Base-by-base conservation (phyloP, 805 yeast species). In the Saccharomycopsis javanensis region DNA sequence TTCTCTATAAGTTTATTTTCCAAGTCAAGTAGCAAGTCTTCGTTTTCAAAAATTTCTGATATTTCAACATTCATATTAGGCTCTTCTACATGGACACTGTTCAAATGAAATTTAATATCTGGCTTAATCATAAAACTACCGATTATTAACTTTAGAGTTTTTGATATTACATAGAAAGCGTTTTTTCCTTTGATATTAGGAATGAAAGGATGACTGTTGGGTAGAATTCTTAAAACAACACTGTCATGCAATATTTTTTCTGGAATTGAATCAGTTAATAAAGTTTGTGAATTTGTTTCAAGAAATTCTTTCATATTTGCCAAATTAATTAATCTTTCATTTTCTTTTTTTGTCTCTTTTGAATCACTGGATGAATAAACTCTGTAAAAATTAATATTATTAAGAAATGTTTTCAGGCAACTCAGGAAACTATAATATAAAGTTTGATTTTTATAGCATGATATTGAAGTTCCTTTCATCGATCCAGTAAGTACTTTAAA, bases 51-150 rank as follows among this genome's bases (percentile, higher is more conserved):
- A 13, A 38, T 53, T 7, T 60, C 55, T 28, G 55, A 13, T 2
- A 50, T 25, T 16, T 64, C 64, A 2, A 60, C 62, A 20, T 65
- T 59, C 25, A 37, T 16, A 6, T 16, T 11, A 4, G 69, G 51
- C 72, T 66, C 23, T 62, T 58, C 53, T 57, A 64, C 13, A 60
- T 53, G 45, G 50, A 78, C 65, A 57, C 75, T 68, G 58, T 74
- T 71, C 50, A 85, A 74, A 63, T 82, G 88, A 16, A 85, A 67
- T 62, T 75, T 74, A 1, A 79, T 51, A 10, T 72, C 69, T 2
- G 82, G 80, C 56, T 77, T 76, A 27, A 84, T 65, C n/a, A 83
- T 74, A 52, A 85, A 72, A 33, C 80, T 80, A 2, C 81, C 79
- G 35, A 82, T 59, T 2, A 81, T 65, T 35, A 82, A 61, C 64